A percentile compares a stretch with the other conserved stretches of the same genome.
These are phyloP conservation scores for Fusarium xyrophilum DNA, from an alignment of 2,329 filamentous ascomycete genomes.

Conservation along the genomic window DNA sequence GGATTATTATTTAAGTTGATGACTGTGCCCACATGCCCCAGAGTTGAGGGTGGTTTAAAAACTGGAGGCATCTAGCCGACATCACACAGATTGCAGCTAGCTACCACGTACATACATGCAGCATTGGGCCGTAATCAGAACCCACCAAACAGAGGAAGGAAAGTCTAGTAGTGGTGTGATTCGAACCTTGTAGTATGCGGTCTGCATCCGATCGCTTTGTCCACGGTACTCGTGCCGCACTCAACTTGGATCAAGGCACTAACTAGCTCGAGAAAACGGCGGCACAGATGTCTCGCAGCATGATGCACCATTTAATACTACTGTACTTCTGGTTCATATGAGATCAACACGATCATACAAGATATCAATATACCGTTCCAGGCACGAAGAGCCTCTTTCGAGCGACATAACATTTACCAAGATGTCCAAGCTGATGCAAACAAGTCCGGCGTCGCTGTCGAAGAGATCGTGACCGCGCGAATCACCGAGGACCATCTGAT, in stretches of 20 bases:
- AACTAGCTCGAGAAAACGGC: too few species aligned
- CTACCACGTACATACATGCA: not conserved
- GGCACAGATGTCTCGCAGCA: not conserved
- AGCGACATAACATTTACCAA: constrained; percentile 21
- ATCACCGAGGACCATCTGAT: constrained; percentile 36
- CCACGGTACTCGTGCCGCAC: not conserved
- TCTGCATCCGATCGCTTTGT: too few species aligned
- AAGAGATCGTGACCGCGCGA: constrained; percentile 31
- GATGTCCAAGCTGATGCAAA: constrained; percentile 29
- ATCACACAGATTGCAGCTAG: not conserved
- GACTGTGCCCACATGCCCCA: constrained; percentile 1
- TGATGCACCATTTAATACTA: accelerated
- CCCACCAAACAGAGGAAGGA: not conserved
- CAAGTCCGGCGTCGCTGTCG: constrained; percentile 33
- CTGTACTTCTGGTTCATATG: accelerated
- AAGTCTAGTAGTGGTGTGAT: not conserved
- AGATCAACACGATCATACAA: not conserved
- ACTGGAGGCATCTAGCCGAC: constrained; percentile 19
- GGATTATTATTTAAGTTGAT: constrained; percentile 5
- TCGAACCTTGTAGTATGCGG: accelerated
- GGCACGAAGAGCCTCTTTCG: constrained; percentile 2
- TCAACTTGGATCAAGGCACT: too few species aligned
- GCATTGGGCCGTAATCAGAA: too few species aligned
- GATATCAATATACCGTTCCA: not conserved
- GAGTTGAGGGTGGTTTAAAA: constrained; percentile 6